Evolutionary conservation across 345 rosid species (phyloP), one percentile per base, ranked within the genome.

Genomic region (Populus euphratica): DNA sequence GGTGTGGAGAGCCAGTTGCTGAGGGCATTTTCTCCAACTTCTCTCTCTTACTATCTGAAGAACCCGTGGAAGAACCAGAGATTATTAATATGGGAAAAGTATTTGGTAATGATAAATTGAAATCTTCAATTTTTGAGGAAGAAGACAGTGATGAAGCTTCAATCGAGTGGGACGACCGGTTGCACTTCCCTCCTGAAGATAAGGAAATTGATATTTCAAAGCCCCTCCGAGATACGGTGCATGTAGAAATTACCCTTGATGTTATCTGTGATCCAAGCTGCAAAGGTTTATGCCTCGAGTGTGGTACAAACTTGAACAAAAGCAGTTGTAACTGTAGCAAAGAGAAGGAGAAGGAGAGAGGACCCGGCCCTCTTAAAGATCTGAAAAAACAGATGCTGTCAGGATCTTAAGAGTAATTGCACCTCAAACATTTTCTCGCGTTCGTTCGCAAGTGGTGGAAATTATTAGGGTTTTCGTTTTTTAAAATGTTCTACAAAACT

Each of bases 201-300:
- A 89, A 85, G 77, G 94, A 95, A 77, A 81, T 93, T 8, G 99
- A 95, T 74, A 91, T 95, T 52, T 95, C 97, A 8, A 92, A 93
- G 88, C 82, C 91, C 85, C 77, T 93, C 73, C 85, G 98, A 81
- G 99, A 93, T 86, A 52, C 86, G 84, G 88, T 95, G 76, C 98
- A 93, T 78, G 70, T 95, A 75, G 98, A 95, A 74, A 90, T 91
- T 71, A 89, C 91, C 67, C 83, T 90, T 21, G 83, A 82, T 14
- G 96, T 90, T 0, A 69, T 95, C 41, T 95, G 99, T 1, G 86
- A 90, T 81, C 81, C 93, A 73, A 81, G 70, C 6, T 93, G 99
- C 89, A 91, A 87, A 85, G 98, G 99, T 68, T 20, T 90, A 52
- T 95, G 98, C 79, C 87, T 91, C 70, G 81, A 86, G 68, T 95